Evolutionary conservation across 768 basidiomycete genomes (phyloP).

Genomic region (Lepiota venenata): DNA sequence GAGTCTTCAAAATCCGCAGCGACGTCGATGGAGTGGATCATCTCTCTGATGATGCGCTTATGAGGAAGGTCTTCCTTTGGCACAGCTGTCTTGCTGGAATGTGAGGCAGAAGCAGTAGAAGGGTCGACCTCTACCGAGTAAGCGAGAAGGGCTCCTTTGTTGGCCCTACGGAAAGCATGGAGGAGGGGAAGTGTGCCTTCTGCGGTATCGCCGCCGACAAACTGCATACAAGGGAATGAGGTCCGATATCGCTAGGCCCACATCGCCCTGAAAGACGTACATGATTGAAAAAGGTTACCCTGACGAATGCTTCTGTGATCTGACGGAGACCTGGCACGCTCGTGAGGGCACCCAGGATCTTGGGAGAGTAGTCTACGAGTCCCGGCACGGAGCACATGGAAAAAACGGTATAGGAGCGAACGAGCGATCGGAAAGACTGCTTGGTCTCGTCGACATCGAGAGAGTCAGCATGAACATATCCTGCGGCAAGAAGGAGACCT

Average conservation of each 20-base stretch:
- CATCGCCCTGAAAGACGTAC: slow-evolving; percentile 31
- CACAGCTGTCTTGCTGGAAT: slow-evolving; percentile 15
- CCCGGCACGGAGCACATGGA: slow-evolving; percentile 72
- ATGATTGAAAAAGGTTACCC: slow-evolving; percentile 84
- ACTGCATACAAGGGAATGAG: slow-evolving; percentile 38
- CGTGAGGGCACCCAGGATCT: slow-evolving; percentile 50
- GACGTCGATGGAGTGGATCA: slow-evolving; percentile 70
- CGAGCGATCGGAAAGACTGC: slow-evolving; percentile 13
- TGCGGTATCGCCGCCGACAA: slow-evolving; percentile 87
- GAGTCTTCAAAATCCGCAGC: slow-evolving; percentile 78
- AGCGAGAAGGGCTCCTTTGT: slow-evolving; percentile 74
- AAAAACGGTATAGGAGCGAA: slow-evolving; percentile 82
- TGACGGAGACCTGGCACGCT: slow-evolving; percentile 57
- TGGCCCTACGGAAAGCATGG: slow-evolving; percentile 53
- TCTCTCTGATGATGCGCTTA: slow-evolving; percentile 71
- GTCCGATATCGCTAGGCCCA: background rate
- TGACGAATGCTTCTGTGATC: slow-evolving; percentile 65
- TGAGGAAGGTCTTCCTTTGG: slow-evolving; percentile 34
- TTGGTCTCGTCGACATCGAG: slow-evolving; percentile 1
- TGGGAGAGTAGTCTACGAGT: slow-evolving; percentile 74
- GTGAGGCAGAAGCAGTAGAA: slow-evolving; percentile 14
- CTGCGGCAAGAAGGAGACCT: slow-evolving; percentile 10
- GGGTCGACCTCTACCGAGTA: slow-evolving; percentile 84
- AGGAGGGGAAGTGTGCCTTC: slow-evolving; percentile 66
- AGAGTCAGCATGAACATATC: slow-evolving; percentile 8